Base-by-base conservation (phyloP, 176 grass and related monocot species). In the Triticum dicoccoides region DNA sequence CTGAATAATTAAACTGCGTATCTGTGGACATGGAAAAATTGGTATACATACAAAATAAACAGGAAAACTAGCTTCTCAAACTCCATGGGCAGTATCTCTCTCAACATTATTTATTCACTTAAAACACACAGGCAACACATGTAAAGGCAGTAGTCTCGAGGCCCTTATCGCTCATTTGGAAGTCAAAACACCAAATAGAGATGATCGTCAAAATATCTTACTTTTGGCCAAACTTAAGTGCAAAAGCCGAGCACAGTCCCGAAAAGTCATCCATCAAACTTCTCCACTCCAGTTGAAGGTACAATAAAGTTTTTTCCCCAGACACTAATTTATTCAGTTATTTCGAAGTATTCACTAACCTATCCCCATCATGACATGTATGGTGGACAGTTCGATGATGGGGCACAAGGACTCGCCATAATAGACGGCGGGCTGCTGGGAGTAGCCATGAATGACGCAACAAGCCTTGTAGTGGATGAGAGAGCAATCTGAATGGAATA, bases 111-210 rank as follows among this genome's bases (percentile, higher is more conserved):
- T 38, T 75, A 39, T 44, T 63, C 15, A n/a, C n/a, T n/a, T n/a
- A 11, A 44, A 44, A 44, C 41, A 44, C 41, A 44, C 41, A 44
- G 3, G 25, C 72, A 84, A 76, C 21, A 65, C 14, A 73, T 83
- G 62, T 39, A 59, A 44, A 64, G 33, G 70, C 24, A 65, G 32
- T 63, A 61, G 20, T 18, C 29, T 51, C 4, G 35, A 34, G 70
- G 24, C 24, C 8, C 33, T 12, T 5, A 21, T 56, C 21, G 13
- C 51, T 70, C 56, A 32, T 42, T 51, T 37, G 10, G 66, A 66
- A 85, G 17, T 51, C 24, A 4, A 85, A 76, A 77, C 5, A 76
- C 47, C 41, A 84, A 21, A 84, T 33, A 52, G 44, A 54, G 63
- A 37, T 66, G 18, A 54, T 54, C 21, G 24, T 66, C 7, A 49